Conservation (phyloP, 768 basidiomycete species). For the Sporobolomyces phaffii region DNA sequence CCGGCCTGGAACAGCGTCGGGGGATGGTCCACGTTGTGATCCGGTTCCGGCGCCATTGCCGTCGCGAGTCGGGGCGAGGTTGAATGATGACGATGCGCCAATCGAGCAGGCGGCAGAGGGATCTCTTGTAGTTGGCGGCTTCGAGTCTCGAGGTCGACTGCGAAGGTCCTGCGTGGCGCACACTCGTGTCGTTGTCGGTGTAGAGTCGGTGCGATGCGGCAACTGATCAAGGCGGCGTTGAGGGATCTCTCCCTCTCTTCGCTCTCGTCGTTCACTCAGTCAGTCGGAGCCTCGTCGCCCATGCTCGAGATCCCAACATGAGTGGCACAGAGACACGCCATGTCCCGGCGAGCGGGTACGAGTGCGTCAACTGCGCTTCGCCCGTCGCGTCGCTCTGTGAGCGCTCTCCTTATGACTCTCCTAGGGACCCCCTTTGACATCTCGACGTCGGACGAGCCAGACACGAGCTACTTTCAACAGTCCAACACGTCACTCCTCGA, state of each 20-base stretch:
- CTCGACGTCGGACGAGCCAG: not conserved
- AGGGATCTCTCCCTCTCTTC: no score
- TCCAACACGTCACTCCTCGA: slow-evolving; percentile 25
- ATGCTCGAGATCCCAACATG: not conserved
- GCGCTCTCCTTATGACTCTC: not conserved
- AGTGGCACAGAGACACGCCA: not conserved
- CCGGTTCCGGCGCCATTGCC: not conserved
- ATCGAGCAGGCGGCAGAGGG: no score
- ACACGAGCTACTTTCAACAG: slow-evolving; percentile 19
- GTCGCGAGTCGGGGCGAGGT: not conserved
- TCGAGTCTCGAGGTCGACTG: no score
- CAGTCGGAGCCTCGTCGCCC: no score
- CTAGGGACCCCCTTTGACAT: not conserved
- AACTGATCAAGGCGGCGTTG: no score
- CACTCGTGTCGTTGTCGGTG: no score
- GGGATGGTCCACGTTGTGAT: slow-evolving; percentile 9
- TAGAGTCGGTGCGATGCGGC: no score
- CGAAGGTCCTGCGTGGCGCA: no score
- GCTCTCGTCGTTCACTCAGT: no score
- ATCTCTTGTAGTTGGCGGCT: no score
- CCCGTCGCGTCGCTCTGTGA: slow-evolving; percentile 14
- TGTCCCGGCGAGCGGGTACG: not conserved
- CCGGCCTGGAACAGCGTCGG: slow-evolving; percentile 3
- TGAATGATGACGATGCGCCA: not conserved
- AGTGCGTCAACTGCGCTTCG: not conserved